Percentiles rank a stretch among this genome's conserved stretches.
These are phyloP conservation scores for Pyricularia sp. DNA, from an alignment of 2,329 filamentous ascomycete species.

Conservation along the genomic window DNA sequence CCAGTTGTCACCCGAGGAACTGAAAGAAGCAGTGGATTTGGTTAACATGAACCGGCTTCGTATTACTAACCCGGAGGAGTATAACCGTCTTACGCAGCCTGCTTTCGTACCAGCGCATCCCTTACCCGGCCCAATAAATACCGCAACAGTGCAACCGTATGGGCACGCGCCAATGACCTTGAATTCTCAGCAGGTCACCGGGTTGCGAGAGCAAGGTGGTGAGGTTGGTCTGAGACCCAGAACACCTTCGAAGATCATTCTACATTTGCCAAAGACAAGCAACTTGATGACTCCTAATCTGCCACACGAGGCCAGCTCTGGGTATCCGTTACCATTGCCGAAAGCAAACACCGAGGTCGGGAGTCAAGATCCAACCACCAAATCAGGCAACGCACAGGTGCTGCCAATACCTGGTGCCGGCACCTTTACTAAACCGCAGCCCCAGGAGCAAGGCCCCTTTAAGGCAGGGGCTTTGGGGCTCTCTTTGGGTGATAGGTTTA, in stretches of 20 bases:
- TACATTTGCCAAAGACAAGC: background rate
- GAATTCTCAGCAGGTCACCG: background rate
- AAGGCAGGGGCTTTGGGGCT: background rate
- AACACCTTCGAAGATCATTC: background rate
- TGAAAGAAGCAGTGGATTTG: constrained; percentile 35
- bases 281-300: background rate
- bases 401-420: background rate
- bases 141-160: background rate
- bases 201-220: background rate
- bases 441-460: background rate
- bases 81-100: background rate
- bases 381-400: background rate
- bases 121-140: background rate
- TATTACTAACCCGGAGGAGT: constrained; percentile 1
- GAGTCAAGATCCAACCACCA: too few species aligned
- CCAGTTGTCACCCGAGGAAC: constrained; percentile 46
- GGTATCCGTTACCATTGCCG: background rate
- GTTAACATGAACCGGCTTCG: constrained; percentile 14
- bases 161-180: background rate
- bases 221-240: background rate
- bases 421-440: background rate
- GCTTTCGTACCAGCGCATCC: background rate
- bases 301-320: too few species aligned
- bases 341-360: background rate
- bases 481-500: background rate